These are phyloP conservation scores for Dictyostelium brefeldianum DNA, from an alignment of 78 protist species.

Conservation along the genomic window DNA sequence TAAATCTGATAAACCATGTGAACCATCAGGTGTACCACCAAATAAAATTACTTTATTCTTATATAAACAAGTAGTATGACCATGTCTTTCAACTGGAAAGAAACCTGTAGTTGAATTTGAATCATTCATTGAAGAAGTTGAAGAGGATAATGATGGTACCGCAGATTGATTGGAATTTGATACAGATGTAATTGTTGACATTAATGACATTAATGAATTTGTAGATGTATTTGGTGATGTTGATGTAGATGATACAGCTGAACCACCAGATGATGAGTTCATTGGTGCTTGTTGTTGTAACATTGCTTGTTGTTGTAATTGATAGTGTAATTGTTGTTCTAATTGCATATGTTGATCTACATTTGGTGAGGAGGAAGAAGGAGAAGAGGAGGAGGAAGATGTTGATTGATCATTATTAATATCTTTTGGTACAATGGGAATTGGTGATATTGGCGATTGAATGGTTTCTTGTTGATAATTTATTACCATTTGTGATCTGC, in stretches of 20 bases:
- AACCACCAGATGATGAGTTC: too few species aligned
- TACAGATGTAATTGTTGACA: not conserved
- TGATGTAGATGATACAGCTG: not conserved
- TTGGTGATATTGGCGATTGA: not conserved
- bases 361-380: not conserved
- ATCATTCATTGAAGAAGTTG: not conserved
- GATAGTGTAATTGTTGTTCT: not conserved
- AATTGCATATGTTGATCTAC: conserved; percentile 12
- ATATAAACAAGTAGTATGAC: conserved; percentile 69
- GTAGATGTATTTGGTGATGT: not conserved
- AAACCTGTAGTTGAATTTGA: not conserved
- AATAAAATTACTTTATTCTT: conserved; percentile 44
- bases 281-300: not conserved
- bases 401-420: not conserved
- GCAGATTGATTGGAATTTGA: not conserved
- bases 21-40: conserved; percentile 81
- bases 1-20: conserved; percentile 60
- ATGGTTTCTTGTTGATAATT: not conserved
- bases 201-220: not conserved
- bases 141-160: not conserved
- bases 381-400: not conserved
- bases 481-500: not conserved
- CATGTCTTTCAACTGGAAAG: conserved; percentile 62
- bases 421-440: not conserved
- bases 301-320: not conserved